Evolutionary conservation across 2,329 filamentous ascomycete genomes (phyloP), one percentile per base, ranked within the genome.

Genomic region (Biscogniauxia marginata): DNA sequence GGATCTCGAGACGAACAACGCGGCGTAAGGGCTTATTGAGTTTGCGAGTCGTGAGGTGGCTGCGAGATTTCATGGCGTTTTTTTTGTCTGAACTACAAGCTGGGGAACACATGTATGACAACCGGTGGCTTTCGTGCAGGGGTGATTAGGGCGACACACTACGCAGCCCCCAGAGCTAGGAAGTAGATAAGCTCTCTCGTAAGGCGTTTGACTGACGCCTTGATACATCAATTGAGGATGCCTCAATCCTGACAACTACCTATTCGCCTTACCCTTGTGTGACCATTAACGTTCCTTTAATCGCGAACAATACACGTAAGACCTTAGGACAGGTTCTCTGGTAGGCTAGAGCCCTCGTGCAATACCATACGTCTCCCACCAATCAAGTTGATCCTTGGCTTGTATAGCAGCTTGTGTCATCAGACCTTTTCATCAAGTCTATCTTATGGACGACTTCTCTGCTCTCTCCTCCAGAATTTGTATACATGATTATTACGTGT

Each of bases 1-100:
- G 46, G 85, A 88, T 57, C 72, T 88, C 57, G 84, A 87, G 69
- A 81, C 80, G 7, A 65, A 56, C 24, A 67, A 64, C 43, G 54
- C 61, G 44, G 25, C 63, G 56, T 65, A 49, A 58, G 56, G 22
- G 21, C 24, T 24, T 13, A 43, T 52, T 34, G 50, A 39, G 13
- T 16, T 55, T 24, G n/a, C n/a, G n/a, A n/a, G n/a, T n/a, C n/a
- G n/a, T 56, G 53, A 61, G 46, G 49, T 44, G 50, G 59, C 56
- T 60, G 56, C 50, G 44, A 54, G 55, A 49, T 51, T 50, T 21
- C 53, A 54, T 50, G 49, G 54, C 18, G 65, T 63, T 62, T 63
- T 66, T 65, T 60, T 63, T 63, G 55, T 61, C 60, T 65, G 63
- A 58, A 60, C 64, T 39, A 9, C 30, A 63, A 51, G 57, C 54